Evolutionary conservation across 176 grass and related monocot species (phyloP).

Genomic region (Elymus sibiricus): DNA sequence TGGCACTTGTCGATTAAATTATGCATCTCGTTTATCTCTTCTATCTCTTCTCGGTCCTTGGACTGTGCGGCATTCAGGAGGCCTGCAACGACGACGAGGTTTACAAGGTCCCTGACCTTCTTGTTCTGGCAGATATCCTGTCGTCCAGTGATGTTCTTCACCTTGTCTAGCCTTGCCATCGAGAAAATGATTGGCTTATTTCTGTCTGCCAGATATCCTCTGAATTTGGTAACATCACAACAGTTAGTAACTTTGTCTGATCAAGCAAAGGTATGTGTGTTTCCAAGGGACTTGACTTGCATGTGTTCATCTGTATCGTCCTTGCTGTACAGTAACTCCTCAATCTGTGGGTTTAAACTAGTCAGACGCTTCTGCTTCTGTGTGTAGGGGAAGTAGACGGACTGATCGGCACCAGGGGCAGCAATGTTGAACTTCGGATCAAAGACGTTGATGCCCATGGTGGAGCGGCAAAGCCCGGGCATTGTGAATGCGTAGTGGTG

Average conservation of each 20-base stretch:
- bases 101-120: slow-evolving; percentile 71
- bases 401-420: slow-evolving; percentile 80
- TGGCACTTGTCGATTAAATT: slow-evolving; percentile 79
- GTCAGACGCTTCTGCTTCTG: slow-evolving; percentile 81
- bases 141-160: slow-evolving; percentile 91
- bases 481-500: slow-evolving; percentile 81
- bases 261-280: neutral
- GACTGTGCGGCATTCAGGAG: slow-evolving; percentile 77
- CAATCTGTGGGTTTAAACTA: slow-evolving; percentile 59
- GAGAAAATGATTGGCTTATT: slow-evolving; percentile 92
- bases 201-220: slow-evolving; percentile 67
- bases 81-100: slow-evolving; percentile 77
- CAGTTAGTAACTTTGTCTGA: slow-evolving; percentile 23
- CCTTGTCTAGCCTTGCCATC: slow-evolving; percentile 87
- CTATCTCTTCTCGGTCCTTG: slow-evolving; percentile 94
- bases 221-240: slow-evolving; percentile 21
- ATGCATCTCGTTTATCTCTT: slow-evolving; percentile 95
- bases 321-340: slow-evolving; percentile 83
- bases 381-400: slow-evolving; percentile 90
- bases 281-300: slow-evolving; percentile 37
- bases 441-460: slow-evolving; percentile 79
- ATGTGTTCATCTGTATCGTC: slow-evolving; percentile 67
- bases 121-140: slow-evolving; percentile 92
- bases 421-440: slow-evolving; percentile 96
- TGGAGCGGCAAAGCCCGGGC: slow-evolving; percentile 72